A percentile compares a stretch with the other conserved stretches of the same genome.
Evolutionary conservation across 495 filamentous ascomycete species (phyloP).

Genomic region (Penicillium chermesinum): DNA sequence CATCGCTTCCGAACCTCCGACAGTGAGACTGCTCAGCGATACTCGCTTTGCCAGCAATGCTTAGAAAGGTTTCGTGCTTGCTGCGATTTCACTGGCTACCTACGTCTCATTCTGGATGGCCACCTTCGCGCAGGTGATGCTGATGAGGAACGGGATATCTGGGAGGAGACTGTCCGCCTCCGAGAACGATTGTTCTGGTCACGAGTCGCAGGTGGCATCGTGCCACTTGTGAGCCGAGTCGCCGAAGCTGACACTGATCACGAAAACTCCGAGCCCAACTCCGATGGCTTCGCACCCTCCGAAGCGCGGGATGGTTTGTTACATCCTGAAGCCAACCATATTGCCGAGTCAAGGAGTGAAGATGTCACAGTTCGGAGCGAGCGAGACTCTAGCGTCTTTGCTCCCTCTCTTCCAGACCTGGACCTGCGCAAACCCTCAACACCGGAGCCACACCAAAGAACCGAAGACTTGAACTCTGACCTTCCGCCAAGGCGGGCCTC

Average conservation of each 20-base stretch:
- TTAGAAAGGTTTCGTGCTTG: slow-evolving; percentile 75
- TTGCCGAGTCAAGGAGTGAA: slow-evolving; percentile 3
- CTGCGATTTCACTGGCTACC: slow-evolving; percentile 87
- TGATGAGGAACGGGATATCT: slow-evolving; percentile 75
- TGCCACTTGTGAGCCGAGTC: slow-evolving; percentile 52
- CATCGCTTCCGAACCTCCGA: slow-evolving; percentile 88
- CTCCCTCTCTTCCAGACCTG: slow-evolving; percentile 4
- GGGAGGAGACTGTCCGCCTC: slow-evolving; percentile 87
- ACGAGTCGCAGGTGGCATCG: slow-evolving; percentile 79
- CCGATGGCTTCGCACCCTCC: not conserved
- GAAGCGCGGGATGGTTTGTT: not conserved
- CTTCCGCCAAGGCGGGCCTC: slow-evolving; percentile 11
- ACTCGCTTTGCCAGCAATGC: slow-evolving; percentile 88
- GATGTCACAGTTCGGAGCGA: slow-evolving; percentile 1
- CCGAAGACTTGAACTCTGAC: slow-evolving; percentile 5
- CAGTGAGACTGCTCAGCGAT: slow-evolving; percentile 72
- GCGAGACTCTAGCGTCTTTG: slow-evolving; percentile 3
- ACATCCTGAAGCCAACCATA: slow-evolving; percentile 6
- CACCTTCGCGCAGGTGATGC: slow-evolving; percentile 71
- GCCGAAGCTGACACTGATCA: slow-evolving; percentile 2
- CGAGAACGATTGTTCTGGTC: slow-evolving; percentile 97
- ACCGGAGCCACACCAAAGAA: slow-evolving; percentile 2
- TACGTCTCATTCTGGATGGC: slow-evolving; percentile 85
- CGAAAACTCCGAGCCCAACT: not conserved
- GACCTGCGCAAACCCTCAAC: slow-evolving; percentile 7